Evolutionary conservation across 1,284 basidiomycete genomes (phyloP).

Genomic region (Puccinia hordei): DNA sequence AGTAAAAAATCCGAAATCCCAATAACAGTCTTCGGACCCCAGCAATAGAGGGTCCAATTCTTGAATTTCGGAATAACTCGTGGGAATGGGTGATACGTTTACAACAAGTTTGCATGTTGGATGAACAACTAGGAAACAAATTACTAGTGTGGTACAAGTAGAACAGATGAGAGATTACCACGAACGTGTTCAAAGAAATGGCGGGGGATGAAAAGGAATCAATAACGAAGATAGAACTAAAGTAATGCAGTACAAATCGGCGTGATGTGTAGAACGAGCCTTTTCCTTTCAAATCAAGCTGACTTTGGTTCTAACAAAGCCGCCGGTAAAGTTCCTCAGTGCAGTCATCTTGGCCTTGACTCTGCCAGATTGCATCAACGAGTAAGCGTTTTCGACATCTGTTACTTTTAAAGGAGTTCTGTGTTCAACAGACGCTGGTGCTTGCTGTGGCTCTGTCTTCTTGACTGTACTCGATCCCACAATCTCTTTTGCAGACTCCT

Average conservation of each 20-base stretch:
- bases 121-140: not conserved
- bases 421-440: not conserved
- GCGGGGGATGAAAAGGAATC: not conserved
- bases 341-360: conserved; percentile 48
- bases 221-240: not conserved
- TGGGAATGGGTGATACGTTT: not conserved
- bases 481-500: not conserved
- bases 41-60: no score
- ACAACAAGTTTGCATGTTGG: not conserved
- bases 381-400: conserved; percentile 50
- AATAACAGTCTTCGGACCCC: no score
- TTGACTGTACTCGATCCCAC: not conserved
- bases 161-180: not conserved
- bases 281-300: conserved; percentile 43
- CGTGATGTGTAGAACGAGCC: not conserved
- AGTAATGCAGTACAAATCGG: not conserved
- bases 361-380: conserved; percentile 47
- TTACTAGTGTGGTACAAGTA: not conserved
- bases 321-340: conserved; percentile 46
- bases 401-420: conserved; percentile 35
- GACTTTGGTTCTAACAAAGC: conserved; percentile 48
- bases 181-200: not conserved
- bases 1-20: no score
- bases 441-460: not conserved
- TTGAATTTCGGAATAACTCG: no score